phyloP scores from a whole-genome alignment of 1,284 basidiomycete species.

The Ustilago esculenta region DNA sequence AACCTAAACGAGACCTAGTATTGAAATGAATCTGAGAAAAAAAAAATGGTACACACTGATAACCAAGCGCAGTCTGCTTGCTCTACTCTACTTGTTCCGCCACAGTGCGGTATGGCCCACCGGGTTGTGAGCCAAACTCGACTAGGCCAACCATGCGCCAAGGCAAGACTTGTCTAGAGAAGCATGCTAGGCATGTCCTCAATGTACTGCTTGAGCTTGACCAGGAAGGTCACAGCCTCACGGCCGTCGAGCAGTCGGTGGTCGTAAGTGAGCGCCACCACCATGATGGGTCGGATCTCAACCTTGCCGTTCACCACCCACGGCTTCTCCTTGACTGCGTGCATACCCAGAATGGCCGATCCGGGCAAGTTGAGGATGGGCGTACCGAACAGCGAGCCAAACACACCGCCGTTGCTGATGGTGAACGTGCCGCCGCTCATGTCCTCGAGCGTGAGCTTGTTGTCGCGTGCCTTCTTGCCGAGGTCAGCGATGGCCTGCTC shows the following conservation, averaged over 20 bases:
- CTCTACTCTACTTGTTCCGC: too few species aligned
- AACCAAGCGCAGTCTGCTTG: too few species aligned
- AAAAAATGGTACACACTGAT: too few species aligned
- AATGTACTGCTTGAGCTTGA: constrained; percentile 71
- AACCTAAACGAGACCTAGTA: background rate
- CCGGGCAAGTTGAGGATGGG: constrained; percentile 95
- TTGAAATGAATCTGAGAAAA: constrained; percentile 1
- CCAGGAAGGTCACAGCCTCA: constrained; percentile 97
- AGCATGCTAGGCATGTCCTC: constrained; percentile 66
- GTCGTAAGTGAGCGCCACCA: constrained; percentile 85
- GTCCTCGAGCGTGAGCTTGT: constrained; percentile 88
- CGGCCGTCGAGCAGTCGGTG: constrained; percentile 94
- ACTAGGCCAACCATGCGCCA: background rate
- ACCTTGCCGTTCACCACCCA: constrained; percentile 76
- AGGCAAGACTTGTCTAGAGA: constrained; percentile 25
- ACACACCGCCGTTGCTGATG: constrained; percentile 98
- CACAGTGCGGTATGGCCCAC: too few species aligned
- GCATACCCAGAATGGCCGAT: constrained; percentile 93
- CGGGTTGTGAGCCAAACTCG: too few species aligned
- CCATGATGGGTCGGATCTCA: constrained; percentile 95
- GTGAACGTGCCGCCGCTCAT: constrained; percentile 95
- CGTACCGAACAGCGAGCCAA: constrained; percentile 94
- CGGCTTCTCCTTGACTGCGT: constrained; percentile 91
- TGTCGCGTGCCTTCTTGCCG: constrained; percentile 94
- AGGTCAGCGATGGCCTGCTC: constrained; percentile 90